Evolutionary conservation across 352 stramenopile species (phyloP).

Genomic region (Pythium pyrilobum): DNA sequence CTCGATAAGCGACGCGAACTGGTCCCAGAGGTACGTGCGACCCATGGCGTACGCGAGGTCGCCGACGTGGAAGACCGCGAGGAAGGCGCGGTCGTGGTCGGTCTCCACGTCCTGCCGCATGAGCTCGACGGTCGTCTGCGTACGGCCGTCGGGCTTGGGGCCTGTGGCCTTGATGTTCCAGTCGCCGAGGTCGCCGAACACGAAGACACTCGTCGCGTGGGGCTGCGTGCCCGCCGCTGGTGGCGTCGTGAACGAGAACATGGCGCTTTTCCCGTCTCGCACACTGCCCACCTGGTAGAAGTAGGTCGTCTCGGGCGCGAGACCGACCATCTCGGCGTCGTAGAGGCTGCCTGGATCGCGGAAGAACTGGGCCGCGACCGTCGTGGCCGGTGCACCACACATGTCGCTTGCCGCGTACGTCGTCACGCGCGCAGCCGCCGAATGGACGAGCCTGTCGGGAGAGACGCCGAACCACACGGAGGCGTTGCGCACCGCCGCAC

Average conservation of each 20-base stretch:
- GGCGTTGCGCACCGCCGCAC: slow-evolving; percentile 6
- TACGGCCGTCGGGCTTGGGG: neutral
- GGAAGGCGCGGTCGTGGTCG: slow-evolving; percentile 22
- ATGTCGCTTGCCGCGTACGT: slow-evolving; percentile 26
- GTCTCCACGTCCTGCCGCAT: slow-evolving; percentile 23
- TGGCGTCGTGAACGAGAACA: slow-evolving; percentile 22
- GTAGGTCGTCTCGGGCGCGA: slow-evolving; percentile 21
- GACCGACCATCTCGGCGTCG: slow-evolving; percentile 22
- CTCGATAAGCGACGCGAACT: slow-evolving; percentile 60
- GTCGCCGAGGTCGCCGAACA: slow-evolving; percentile 32
- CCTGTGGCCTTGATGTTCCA: too few relatives aligned
- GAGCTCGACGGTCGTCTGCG: too few relatives aligned
- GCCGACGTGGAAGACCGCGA: slow-evolving; percentile 60
- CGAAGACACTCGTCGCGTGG: slow-evolving; percentile 19
- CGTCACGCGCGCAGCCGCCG: slow-evolving; percentile 4
- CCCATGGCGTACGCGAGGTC: slow-evolving; percentile 63
- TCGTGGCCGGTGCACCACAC: slow-evolving; percentile 21
- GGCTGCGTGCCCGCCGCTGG: neutral
- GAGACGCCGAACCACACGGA: slow-evolving; percentile 19
- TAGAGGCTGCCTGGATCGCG: slow-evolving; percentile 32
- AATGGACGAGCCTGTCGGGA: slow-evolving; percentile 3
- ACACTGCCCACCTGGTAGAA: slow-evolving; percentile 20
- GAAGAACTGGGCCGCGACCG: slow-evolving; percentile 16
- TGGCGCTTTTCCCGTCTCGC: neutral
- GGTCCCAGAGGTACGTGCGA: slow-evolving; percentile 64